phyloP scores from a whole-genome alignment of 306 rosid genomes.

The Quillaja saponaria region DNA sequence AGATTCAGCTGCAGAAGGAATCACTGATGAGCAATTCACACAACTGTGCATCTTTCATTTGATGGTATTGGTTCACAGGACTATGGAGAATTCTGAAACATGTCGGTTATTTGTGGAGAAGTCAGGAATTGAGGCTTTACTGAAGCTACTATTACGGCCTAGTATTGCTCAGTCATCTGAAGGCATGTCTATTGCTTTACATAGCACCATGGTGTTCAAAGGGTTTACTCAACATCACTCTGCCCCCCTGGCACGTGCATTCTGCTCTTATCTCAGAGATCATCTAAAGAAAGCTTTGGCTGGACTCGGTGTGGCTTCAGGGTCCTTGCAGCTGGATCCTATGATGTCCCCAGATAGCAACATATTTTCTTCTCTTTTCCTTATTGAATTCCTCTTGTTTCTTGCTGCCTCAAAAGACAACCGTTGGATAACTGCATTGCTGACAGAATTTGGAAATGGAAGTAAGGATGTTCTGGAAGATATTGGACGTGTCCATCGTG shows the following conservation, averaged over 20 bases:
- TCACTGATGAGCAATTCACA: constrained; percentile 64
- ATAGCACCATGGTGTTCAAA: constrained; percentile 96
- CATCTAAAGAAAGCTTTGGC: constrained; percentile 79
- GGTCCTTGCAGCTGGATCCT: constrained; percentile 70
- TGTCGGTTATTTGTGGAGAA: constrained; percentile 94
- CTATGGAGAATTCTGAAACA: constrained; percentile 93
- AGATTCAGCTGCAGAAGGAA: constrained; percentile 65
- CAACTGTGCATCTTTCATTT: constrained; percentile 81
- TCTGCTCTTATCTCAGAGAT: constrained; percentile 75
- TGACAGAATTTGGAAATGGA: constrained; percentile 81
- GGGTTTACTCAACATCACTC: constrained; percentile 95
- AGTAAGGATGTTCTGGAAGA: constrained; percentile 86
- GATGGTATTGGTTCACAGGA: constrained; percentile 92
- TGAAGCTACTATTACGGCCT: constrained; percentile 76
- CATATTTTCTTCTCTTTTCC: constrained; percentile 69
- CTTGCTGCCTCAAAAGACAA: constrained; percentile 97
- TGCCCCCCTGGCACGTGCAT: constrained; percentile 76
- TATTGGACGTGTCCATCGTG: constrained; percentile 79
- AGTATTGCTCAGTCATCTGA: constrained; percentile 85
- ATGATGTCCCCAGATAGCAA: constrained; percentile 63
- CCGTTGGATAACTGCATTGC: constrained; percentile 89
- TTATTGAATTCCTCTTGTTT: constrained; percentile 88
- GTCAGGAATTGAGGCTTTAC: constrained; percentile 83
- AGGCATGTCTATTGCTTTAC: constrained; percentile 94
- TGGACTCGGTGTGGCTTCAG: constrained; percentile 60